A percentile compares a stretch with the other conserved stretches of the same genome.
Evolutionary conservation across 2,329 filamentous ascomycete species (phyloP).

Genomic region (Drechslerella coelobrocha): DNA sequence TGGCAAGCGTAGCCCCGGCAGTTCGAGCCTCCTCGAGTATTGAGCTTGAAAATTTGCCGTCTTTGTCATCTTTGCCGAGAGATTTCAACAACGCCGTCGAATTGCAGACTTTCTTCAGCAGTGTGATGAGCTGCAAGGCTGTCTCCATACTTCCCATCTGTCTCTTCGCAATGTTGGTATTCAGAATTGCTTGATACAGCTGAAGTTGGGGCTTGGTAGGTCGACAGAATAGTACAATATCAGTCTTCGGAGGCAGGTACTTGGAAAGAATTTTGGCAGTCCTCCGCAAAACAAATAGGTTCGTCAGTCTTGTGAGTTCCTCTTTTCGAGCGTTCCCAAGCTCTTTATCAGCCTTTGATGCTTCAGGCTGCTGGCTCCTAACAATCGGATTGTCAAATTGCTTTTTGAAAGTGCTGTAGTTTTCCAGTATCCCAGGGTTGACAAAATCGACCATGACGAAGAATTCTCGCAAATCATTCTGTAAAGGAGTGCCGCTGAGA

Average conservation of each 20-base stretch:
- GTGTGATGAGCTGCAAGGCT: slow-evolving; percentile 72
- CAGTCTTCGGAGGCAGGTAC: slow-evolving; percentile 70
- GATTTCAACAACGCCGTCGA: slow-evolving; percentile 68
- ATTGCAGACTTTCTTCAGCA: slow-evolving; percentile 77
- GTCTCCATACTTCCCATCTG: slow-evolving; percentile 69
- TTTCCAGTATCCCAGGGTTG: slow-evolving; percentile 70
- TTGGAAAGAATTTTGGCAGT: slow-evolving; percentile 71
- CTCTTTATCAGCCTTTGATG: slow-evolving; percentile 68
- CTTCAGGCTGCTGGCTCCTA: slow-evolving; percentile 69
- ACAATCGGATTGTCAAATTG: slow-evolving; percentile 72
- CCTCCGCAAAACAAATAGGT: slow-evolving; percentile 70
- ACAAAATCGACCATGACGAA: slow-evolving; percentile 73
- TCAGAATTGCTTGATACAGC: slow-evolving; percentile 70
- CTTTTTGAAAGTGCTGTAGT: slow-evolving; percentile 68
- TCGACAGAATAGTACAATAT: slow-evolving; percentile 71
- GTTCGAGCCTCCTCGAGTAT: slow-evolving; percentile 56
- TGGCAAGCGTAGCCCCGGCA: slow-evolving; percentile 58
- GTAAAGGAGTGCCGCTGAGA: slow-evolving; percentile 71
- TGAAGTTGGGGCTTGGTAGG: slow-evolving; percentile 68
- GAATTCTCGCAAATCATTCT: slow-evolving; percentile 73
- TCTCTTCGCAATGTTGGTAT: slow-evolving; percentile 69
- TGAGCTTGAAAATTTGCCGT: slow-evolving; percentile 62
- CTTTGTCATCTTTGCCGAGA: slow-evolving; percentile 58
- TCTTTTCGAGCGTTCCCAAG: slow-evolving; percentile 69
- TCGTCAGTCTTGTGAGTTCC: slow-evolving; percentile 68